A percentile compares a stretch with the other conserved stretches of the same genome.
These are phyloP conservation scores for Tylopilus sp. DNA, from an alignment of 1,284 basidiomycete species.

Conservation along the genomic window DNA sequence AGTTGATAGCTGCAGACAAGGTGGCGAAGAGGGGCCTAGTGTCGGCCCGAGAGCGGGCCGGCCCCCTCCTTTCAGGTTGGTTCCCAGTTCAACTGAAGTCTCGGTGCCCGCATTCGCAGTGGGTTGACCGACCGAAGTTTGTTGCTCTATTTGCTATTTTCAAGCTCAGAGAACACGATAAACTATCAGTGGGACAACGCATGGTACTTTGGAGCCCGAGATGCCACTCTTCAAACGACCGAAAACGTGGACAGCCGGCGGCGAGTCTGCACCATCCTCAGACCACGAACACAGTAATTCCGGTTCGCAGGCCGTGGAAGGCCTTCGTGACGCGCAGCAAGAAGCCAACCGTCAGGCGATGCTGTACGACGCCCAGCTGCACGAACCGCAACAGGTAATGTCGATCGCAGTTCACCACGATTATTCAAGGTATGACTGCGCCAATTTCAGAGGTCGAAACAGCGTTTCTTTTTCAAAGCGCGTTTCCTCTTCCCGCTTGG, in stretches of 20 bases:
- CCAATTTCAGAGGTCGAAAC: conserved; percentile 13
- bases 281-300: conserved; percentile 14
- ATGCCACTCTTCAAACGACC: conserved; percentile 27
- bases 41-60: not conserved
- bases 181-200: not conserved
- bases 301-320: not conserved
- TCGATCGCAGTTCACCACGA: not conserved
- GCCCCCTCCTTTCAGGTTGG: no score
- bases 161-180: not conserved
- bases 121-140: not conserved
- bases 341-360: conserved; percentile 20
- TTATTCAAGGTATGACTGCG: not conserved
- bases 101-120: not conserved
- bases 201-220: not conserved
- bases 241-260: conserved; percentile 16
- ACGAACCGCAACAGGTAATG: conserved; percentile 22
- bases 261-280: conserved; percentile 16
- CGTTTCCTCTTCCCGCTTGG: conserved; percentile 49
- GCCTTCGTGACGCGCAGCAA: conserved; percentile 14
- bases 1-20: no score
- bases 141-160: no score
- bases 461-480: conserved; percentile 33
- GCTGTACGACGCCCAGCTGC: conserved; percentile 26
- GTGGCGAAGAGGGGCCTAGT: no score
- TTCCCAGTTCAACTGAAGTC: not conserved